Evolutionary conservation across 306 rosid genomes (phyloP).

Genomic region (Cicer yamashitae): DNA sequence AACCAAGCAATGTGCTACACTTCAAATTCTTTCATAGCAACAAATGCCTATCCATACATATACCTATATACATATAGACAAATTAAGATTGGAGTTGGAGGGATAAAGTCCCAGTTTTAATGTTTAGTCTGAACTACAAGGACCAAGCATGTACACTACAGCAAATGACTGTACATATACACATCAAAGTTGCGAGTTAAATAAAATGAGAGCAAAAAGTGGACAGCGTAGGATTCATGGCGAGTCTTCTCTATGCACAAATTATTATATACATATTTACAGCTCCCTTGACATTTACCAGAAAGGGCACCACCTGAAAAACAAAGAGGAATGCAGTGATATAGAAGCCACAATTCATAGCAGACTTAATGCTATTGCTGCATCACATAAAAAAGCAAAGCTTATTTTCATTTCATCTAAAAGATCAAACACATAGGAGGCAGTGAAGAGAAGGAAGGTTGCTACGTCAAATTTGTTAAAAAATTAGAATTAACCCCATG

Average conservation of each 20-base stretch:
- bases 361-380: background rate
- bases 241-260: slow-evolving; percentile 48
- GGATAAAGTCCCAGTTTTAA: slow-evolving; percentile 1
- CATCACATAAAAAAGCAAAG: slow-evolving; percentile 4
- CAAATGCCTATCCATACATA: slow-evolving; percentile 11
- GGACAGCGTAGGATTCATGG: slow-evolving; percentile 16
- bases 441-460: background rate
- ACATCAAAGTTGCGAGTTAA: background rate
- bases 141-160: slow-evolving; percentile 11
- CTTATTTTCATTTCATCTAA: slow-evolving; percentile 16
- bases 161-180: slow-evolving; percentile 40
- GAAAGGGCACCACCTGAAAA: slow-evolving; percentile 96
- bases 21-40: background rate
- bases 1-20: background rate
- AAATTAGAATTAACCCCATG: background rate
- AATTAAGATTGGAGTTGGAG: background rate
- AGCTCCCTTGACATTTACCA: slow-evolving; percentile 62
- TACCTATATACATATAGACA: background rate
- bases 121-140: slow-evolving; percentile 3
- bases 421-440: slow-evolving; percentile 4
- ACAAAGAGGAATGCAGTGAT: background rate
- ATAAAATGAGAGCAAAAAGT: background rate
- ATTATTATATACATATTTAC: slow-evolving; percentile 54
- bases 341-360: slow-evolving; percentile 1
- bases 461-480: background rate